Base-by-base conservation (phyloP, 306 rosid genomes). In the Datisca glomerata region DNA sequence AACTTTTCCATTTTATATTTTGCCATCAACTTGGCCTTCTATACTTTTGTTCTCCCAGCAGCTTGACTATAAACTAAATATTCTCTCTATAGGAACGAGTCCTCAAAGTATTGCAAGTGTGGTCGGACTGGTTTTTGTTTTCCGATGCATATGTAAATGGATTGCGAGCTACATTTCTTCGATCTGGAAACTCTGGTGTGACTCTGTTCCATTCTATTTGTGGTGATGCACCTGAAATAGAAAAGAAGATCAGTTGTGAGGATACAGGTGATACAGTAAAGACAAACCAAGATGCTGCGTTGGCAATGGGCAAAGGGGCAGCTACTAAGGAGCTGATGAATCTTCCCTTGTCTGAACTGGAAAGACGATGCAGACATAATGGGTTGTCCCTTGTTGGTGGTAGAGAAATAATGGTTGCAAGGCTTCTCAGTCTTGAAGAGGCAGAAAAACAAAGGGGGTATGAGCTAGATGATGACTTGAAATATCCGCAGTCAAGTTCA, bases 101-200 rank as follows among this genome's bases (percentile, higher is more conserved):
- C 24, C 50, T 84, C 48, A 91, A 91, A 75, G 91, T 91, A 45
- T 66, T 91, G 71, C 98, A 84, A 78, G 98, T 91, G 32, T 91
- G 98, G 98, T 72, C 98, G 6, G 94, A 91, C 57, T 91, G 98
- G 98, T 91, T 91, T 78, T 87, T 91, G 39, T 91, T 91, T 53
- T 91, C 98, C 43, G 98, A 91, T 55, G 92, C 94, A 28, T 91
- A 84, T 59, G 94, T 91, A 37, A 91, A 80, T 75, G 98, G 98
- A 43, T 75, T 91, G 51, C 66, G 92, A 57, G 98, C 98, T 43
- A 91, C 98, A 43, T 85, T 91, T 53, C 68, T 91, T 49, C 83
- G 96, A 55, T 63, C 80, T 53, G 85, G 96, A 47, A 84, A 69
- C 73, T 85, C 96, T 59, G 96, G 96, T 47, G 98, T 91, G 41